Percentiles rank a stretch among this genome's conserved stretches.
phyloP scores from a whole-genome alignment of 2,329 filamentous ascomycete species.

The Dothistroma septosporum region DNA sequence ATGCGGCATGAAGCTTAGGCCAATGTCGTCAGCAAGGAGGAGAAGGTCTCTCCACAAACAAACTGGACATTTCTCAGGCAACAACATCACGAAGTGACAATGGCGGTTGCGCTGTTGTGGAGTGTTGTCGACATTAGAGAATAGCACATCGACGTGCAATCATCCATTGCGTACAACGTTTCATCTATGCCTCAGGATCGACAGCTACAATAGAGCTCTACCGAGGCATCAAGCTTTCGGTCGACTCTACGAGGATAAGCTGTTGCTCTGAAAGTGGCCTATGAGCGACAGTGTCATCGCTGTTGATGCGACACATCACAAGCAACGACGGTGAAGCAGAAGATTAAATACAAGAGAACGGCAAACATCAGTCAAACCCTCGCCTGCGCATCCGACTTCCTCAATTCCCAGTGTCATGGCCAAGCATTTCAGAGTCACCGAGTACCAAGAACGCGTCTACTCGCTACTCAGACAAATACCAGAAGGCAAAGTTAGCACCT shows the following conservation, averaged over 20 bases:
- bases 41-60: background rate
- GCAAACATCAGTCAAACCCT: no score
- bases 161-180: background rate
- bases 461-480: slow-evolving; percentile 72
- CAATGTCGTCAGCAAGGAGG: background rate
- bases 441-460: slow-evolving; percentile 53
- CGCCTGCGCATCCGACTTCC: no score
- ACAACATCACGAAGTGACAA: background rate
- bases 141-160: background rate
- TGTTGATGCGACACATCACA: background rate
- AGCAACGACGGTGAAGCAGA: background rate
- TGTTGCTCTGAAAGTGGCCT: background rate
- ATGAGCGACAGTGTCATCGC: background rate
- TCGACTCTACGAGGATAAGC: background rate
- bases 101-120: background rate
- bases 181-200: background rate
- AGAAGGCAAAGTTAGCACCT: slow-evolving; percentile 65
- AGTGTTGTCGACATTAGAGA: background rate
- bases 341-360: no score
- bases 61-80: background rate
- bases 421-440: slow-evolving; percentile 5
- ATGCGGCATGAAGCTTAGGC: background rate
- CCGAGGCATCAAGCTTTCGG: background rate
- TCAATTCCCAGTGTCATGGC: background rate
- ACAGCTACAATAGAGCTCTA: background rate